Percentiles rank a stretch among this genome's conserved stretches.
Conservation (phyloP, 331 rosid species). For the Spiraea crenata region DNA sequence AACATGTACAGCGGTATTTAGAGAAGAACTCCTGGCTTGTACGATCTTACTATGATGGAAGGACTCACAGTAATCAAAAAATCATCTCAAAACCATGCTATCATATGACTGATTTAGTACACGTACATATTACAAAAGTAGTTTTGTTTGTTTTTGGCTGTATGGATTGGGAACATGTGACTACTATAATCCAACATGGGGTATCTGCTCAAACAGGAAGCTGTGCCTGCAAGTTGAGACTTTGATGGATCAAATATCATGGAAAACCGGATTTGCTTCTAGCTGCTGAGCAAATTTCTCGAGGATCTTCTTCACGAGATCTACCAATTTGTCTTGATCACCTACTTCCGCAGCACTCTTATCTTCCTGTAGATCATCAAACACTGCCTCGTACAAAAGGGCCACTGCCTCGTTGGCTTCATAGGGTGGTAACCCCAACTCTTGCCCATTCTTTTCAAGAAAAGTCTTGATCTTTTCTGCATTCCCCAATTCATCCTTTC, state of each 20-base stretch:
- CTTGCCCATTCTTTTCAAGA: constrained; percentile 57
- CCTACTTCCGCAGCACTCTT: constrained; percentile 33
- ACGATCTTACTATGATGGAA: not conserved
- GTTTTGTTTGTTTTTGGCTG: not conserved
- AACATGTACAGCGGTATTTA: too few relatives aligned
- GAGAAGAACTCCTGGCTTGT: too few relatives aligned
- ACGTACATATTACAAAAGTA: not conserved
- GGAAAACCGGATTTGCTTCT: constrained; percentile 65
- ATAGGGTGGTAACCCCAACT: constrained; percentile 58
- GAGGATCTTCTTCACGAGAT: constrained; percentile 53
- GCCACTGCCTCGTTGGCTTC: constrained; percentile 60
- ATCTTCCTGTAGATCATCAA: constrained; percentile 46
- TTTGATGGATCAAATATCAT: constrained; percentile 41
- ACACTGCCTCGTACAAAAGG: constrained; percentile 65
- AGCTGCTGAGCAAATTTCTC: constrained; percentile 74
- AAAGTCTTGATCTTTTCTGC: constrained; percentile 48
- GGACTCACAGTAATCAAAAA: not conserved
- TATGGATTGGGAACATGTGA: constrained; percentile 7
- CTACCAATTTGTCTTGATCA: constrained; percentile 34
- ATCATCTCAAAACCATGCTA: not conserved
- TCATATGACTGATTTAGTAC: not conserved
- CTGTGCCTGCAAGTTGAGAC: constrained; percentile 15
- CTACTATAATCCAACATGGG: not conserved
- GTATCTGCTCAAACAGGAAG: not conserved
- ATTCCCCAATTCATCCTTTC: constrained; percentile 36